phyloP scores from a whole-genome alignment of 805 yeast genomes.

The Wickerhamiella occidentalis region DNA sequence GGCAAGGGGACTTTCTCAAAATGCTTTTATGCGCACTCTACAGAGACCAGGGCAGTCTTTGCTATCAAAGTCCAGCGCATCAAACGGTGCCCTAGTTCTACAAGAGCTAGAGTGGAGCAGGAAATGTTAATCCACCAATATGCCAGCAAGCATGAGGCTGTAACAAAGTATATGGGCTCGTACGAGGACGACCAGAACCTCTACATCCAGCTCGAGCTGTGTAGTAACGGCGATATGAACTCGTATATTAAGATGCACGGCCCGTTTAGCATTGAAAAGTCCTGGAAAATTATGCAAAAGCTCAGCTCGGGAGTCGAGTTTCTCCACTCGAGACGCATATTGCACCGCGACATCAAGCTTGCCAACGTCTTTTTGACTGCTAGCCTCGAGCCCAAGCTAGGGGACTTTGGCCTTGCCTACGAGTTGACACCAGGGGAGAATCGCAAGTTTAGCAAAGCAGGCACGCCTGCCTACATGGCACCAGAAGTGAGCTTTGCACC shows the following conservation, averaged over 20 bases:
- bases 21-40: slow-evolving; percentile 1
- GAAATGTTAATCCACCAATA: neutral
- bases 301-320: slow-evolving; percentile 80
- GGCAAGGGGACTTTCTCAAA: slow-evolving; percentile 6
- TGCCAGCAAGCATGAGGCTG: neutral
- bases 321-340: slow-evolving; percentile 86
- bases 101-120: neutral
- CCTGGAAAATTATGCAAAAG: slow-evolving; percentile 50
- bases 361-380: slow-evolving; percentile 91
- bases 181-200: neutral
- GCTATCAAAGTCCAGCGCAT: slow-evolving; percentile 6
- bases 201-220: slow-evolving; percentile 9
- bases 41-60: neutral
- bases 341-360: slow-evolving; percentile 91
- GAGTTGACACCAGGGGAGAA: slow-evolving; percentile 63
- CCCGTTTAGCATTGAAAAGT: neutral
- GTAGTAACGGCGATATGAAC: neutral
- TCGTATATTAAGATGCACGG: neutral
- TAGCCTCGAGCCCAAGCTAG: slow-evolving; percentile 77
- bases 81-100: neutral
- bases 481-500: slow-evolving; percentile 92
- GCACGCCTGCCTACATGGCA: slow-evolving; percentile 94
- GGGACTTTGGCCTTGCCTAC: slow-evolving; percentile 95
- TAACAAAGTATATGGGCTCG: neutral
- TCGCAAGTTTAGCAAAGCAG: slow-evolving; percentile 83